Evolutionary conservation across 192 early-diverging fungal genomes (phyloP), one percentile per base, ranked within the genome.

Genomic region (Linderina pennispora): DNA sequence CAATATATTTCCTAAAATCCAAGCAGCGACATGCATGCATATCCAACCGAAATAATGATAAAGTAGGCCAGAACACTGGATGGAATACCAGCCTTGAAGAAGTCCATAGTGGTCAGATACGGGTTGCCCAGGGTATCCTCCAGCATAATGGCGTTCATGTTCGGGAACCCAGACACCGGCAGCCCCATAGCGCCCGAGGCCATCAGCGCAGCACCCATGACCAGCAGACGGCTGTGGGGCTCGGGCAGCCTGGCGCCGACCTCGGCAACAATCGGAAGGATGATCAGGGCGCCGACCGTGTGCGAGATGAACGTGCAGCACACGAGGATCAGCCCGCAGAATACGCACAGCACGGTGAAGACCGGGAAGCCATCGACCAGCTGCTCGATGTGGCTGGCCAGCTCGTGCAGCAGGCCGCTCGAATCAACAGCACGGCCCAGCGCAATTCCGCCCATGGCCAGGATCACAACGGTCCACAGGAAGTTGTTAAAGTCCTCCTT

Each of bases 401-500:
- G 85, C 45, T 83, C 79, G 17, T 80, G 71, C 28, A 98, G 62
- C 18, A 98, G 67, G 0, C 94, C 94, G 4, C 83, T 86, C 4
- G 83, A 86, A 31, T 92, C 82, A 3, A 98, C 94, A 0, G 91
- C 89, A 36, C 87, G 89, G 34, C 94, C 94, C 26, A 98, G 79
- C 10, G 90, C 89, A 44, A 91, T 89, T 32, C 94, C 94, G 25
- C 94, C 94, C 94, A 98, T 94, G 5, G 94, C 94, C 48, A 84
- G 65, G 47, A 85, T 82, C 19, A 88, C 83, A 16, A 91, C 91
- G 6, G 84, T 87, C 94, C 94, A 97, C 51, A 92, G 67, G 68
- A 95, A 91, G 75, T 88, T 88, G 76, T 98, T 94, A 53, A 91
- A 95, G 51, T 98, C 94, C 45, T 98, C 94, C 55, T 98, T 98